phyloP scores from a whole-genome alignment of 306 rosid species.

The Citrullus amarus region DNA sequence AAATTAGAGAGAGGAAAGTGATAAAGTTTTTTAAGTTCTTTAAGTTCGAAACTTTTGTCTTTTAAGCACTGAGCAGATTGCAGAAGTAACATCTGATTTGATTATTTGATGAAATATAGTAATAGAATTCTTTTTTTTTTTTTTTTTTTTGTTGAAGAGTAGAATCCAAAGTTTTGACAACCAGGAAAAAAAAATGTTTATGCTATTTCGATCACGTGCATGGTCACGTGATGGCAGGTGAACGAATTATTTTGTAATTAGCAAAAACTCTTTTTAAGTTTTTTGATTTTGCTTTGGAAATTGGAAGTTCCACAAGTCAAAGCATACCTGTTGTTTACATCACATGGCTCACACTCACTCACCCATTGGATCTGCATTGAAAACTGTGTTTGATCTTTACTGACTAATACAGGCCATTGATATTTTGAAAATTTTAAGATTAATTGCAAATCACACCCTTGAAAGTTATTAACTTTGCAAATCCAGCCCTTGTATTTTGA shows the following conservation, averaged over 20 bases:
- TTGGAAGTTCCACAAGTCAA: conserved; percentile 53
- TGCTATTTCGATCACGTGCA: conserved; percentile 45
- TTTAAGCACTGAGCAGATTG: conserved; percentile 3
- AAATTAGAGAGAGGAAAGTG: neutral
- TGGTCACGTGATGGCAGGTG: conserved; percentile 40
- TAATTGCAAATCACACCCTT: neutral
- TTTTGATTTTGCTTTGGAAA: conserved; percentile 53
- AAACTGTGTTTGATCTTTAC: conserved; percentile 7
- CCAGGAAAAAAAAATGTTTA: conserved; percentile 12
- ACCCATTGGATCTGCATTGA: conserved; percentile 15
- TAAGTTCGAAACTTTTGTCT: neutral
- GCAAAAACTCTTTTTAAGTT: conserved; percentile 13
- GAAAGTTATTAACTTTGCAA: neutral
- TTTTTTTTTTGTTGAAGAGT: conserved; percentile 4
- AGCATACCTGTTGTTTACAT: conserved; percentile 16
- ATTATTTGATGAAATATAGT: conserved; percentile 20
- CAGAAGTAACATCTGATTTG: conserved; percentile 5
- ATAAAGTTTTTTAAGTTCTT: neutral
- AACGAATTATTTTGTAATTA: neutral
- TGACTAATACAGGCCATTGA: neutral
- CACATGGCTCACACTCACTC: conserved; percentile 54
- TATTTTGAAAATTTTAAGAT: neutral
- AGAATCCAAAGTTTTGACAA: conserved; percentile 67
- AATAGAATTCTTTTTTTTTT: neutral
- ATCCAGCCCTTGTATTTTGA: neutral